Evolutionary conservation across 352 stramenopile species (phyloP).

Genomic region (Pythium angustatum): DNA sequence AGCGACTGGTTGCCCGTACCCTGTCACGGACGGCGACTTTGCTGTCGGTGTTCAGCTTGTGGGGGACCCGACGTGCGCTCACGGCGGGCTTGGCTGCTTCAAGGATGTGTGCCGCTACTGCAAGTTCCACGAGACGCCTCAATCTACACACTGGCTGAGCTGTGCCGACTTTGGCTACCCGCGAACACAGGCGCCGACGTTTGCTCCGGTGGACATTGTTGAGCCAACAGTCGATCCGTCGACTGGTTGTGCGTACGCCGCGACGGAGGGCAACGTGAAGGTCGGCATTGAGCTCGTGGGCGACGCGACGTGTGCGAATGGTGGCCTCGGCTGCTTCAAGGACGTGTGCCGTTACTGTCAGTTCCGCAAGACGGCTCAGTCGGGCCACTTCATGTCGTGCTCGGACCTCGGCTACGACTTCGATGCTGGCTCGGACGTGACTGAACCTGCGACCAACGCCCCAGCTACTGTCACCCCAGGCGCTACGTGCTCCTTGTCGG

Average conservation of each 20-base stretch:
- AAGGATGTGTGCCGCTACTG: slow-evolving; percentile 21
- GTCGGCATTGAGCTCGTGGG: slow-evolving; percentile 27
- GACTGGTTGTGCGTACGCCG: slow-evolving; percentile 19
- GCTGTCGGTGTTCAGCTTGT: slow-evolving; percentile 12
- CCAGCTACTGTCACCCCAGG: neutral
- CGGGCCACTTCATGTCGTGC: slow-evolving; percentile 24
- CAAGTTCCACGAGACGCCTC: slow-evolving; percentile 3
- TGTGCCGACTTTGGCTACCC: slow-evolving; percentile 3
- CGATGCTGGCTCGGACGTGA: neutral
- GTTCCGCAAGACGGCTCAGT: slow-evolving; percentile 21
- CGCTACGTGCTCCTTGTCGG: neutral
- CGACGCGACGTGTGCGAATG: slow-evolving; percentile 27
- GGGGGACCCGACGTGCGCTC: slow-evolving; percentile 24
- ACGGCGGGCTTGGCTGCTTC: slow-evolving; percentile 26
- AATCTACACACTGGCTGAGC: slow-evolving; percentile 19
- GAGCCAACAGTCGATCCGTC: neutral
- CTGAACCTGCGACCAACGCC: neutral
- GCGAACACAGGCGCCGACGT: neutral
- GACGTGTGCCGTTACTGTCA: slow-evolving; percentile 47
- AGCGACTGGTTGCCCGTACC: slow-evolving; percentile 1
- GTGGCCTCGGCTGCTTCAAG: slow-evolving; percentile 28
- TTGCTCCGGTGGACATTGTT: slow-evolving; percentile 1
- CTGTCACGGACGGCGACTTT: slow-evolving; percentile 28
- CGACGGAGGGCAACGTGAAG: slow-evolving; percentile 24
- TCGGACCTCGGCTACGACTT: slow-evolving; percentile 16